Conservation (phyloP, 2,329 filamentous ascomycete genomes). For the Oidium heveae region DNA sequence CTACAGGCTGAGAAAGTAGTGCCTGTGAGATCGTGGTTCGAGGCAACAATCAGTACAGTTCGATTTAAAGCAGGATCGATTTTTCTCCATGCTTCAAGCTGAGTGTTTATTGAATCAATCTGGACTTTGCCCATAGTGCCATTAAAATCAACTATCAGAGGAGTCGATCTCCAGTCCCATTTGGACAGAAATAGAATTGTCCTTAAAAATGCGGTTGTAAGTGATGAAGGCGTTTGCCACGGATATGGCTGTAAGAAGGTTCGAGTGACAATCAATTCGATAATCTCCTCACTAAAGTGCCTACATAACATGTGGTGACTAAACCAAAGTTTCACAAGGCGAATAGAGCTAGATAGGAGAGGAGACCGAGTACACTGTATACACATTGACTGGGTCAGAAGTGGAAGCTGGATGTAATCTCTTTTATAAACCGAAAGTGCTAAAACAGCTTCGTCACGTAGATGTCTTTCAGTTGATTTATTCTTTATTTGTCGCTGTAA, state of each 20-base stretch:
- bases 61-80: conserved; percentile 76
- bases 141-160: conserved; percentile 55
- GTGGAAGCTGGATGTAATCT: conserved; percentile 43
- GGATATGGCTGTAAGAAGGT: conserved; percentile 64
- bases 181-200: conserved; percentile 54
- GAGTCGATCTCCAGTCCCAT: conserved; percentile 80
- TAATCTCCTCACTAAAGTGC: conserved; percentile 54
- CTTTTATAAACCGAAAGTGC: conserved; percentile 48
- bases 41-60: conserved; percentile 57
- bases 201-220: conserved; percentile 57
- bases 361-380: conserved; percentile 61
- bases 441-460: conserved; percentile 41
- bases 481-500: conserved; percentile 58
- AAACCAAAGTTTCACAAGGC: conserved; percentile 79
- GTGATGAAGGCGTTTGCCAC: conserved; percentile 52
- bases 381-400: conserved; percentile 59
- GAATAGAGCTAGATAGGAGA: conserved; percentile 56
- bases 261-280: conserved; percentile 59
- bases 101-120: conserved; percentile 36
- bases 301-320: conserved; percentile 51
- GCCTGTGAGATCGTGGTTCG: conserved; percentile 52
- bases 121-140: conserved; percentile 35
- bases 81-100: conserved; percentile 63
- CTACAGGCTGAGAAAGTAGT: conserved; percentile 52
- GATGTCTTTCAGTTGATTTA: conserved; percentile 36